Conservation (phyloP, 2,329 filamentous ascomycete species). For the Pseudocercospora fijiensis region DNA sequence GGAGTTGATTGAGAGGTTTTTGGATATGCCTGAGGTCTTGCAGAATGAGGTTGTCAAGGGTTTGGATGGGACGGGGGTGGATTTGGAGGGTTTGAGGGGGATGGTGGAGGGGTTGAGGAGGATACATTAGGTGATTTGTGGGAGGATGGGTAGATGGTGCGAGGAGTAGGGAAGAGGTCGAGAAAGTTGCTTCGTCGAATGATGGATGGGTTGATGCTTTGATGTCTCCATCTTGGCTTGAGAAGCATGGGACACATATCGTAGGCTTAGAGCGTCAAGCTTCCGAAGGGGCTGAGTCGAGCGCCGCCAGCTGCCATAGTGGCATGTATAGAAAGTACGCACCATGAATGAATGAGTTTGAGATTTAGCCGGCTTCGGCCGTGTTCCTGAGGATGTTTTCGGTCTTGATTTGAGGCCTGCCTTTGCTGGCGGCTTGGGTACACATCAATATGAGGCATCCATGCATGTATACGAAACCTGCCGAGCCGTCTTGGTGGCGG, state of each 20-base stretch:
- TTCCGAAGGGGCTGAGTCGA: too few relatives aligned
- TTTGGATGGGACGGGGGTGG: constrained; percentile 48
- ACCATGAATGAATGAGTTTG: background rate
- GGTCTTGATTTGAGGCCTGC: background rate
- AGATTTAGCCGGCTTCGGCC: background rate
- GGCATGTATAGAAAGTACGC: background rate
- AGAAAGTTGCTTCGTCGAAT: too few relatives aligned
- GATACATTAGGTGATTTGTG: constrained; percentile 40
- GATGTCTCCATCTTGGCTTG: too few relatives aligned
- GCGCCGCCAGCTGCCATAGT: background rate
- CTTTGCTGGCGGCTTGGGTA: background rate
- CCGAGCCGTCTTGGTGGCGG: background rate
- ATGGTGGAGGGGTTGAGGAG: constrained; percentile 59
- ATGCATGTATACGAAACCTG: background rate
- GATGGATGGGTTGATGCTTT: too few relatives aligned
- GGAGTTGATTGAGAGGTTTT: constrained; percentile 81
- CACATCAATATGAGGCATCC: background rate
- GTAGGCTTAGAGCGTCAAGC: too few relatives aligned
- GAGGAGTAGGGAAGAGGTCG: too few relatives aligned
- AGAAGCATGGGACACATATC: too few relatives aligned
- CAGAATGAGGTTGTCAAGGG: constrained; percentile 54
- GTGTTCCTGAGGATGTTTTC: background rate
- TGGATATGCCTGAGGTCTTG: constrained; percentile 64
- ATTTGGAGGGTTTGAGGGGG: constrained; percentile 58
- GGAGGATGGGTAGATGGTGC: background rate